Evolutionary conservation across 2,329 filamentous ascomycete genomes (phyloP), one percentile per base, ranked within the genome.

Genomic region (Sclerotiophoma versabilis): DNA sequence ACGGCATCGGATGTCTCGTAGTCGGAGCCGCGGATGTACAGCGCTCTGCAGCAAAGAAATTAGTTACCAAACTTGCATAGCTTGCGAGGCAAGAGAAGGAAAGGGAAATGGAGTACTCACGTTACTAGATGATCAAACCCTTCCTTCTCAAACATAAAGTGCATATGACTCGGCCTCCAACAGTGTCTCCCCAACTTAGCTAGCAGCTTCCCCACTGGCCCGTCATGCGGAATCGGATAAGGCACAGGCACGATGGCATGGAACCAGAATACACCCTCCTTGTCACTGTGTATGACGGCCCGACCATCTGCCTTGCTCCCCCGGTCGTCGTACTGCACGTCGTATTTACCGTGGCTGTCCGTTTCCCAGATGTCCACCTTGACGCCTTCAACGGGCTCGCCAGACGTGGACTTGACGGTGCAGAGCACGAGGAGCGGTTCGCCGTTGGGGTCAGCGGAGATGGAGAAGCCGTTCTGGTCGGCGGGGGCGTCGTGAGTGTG

Each of bases 331-430:
- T 92, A 87, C 75, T 95, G 90, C 56, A 93, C 90, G 69, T 95
- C 91, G 71, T 95, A 95, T 67, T 87, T 85, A 9, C 91, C 91
- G n/a, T 85, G 84, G 54, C 84, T 87, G 71, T 93, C 91, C 8
- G 90, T 92, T 77, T 93, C 90, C 91, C 91, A 95, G 60, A 95
- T 87, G 73, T 95, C 90, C 58, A 93, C 83, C 70, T 87, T 90
- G 25, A 87, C 89, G 39, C 80, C 85, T 1, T 77, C 58, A 25
- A 95, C 79, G 0, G 90, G 87, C 1, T 78, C 79, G 0, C 89
- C 89, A 0, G 75, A 33, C 0, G 83, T 84, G 71, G 92, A 88
- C 58, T 83, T 85, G 51, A 93, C 78, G 0, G 82, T 88, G 78
- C 90, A 92, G n/a, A 92, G 71, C 4, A 90, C 88, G 12, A 93